Percentiles rank a stretch among this genome's conserved stretches.
These are phyloP conservation scores for Phytomonas francai DNA, from an alignment of 208 protist species.

Conservation along the genomic window DNA sequence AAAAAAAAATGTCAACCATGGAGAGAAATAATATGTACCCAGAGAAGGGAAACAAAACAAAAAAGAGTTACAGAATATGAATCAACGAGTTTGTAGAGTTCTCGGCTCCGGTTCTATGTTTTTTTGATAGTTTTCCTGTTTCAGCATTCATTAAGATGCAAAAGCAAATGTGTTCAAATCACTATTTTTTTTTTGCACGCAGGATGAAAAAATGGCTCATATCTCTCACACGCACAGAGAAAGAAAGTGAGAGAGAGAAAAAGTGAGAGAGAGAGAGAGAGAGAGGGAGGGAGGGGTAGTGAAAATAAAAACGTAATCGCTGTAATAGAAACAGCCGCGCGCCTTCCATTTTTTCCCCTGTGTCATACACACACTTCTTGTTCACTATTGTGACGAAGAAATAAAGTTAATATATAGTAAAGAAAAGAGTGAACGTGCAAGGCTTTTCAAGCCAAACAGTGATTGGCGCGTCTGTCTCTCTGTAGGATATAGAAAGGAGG, in stretches of 20 bases:
- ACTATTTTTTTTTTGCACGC: background rate
- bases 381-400: background rate
- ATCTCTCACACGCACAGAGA: background rate
- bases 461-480: background rate
- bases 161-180: background rate
- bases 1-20: conserved; percentile 7
- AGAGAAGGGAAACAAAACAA: conserved; percentile 7
- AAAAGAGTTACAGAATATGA: conserved; percentile 5
- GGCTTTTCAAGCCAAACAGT: background rate
- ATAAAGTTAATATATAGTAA: background rate
- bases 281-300: too few species aligned
- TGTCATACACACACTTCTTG: background rate
- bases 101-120: background rate
- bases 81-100: background rate
- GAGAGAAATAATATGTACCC: background rate
- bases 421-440: background rate
- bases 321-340: background rate
- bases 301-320: background rate
- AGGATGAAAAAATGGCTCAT: background rate
- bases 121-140: background rate
- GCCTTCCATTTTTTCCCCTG: background rate
- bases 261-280: conserved; percentile 1
- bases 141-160: background rate
- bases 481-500: background rate
- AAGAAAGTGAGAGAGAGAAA: conserved; percentile 2